These are phyloP conservation scores for Cucurbitaria berberidis DNA, from an alignment of 2,329 filamentous ascomycete genomes.

Conservation along the genomic window DNA sequence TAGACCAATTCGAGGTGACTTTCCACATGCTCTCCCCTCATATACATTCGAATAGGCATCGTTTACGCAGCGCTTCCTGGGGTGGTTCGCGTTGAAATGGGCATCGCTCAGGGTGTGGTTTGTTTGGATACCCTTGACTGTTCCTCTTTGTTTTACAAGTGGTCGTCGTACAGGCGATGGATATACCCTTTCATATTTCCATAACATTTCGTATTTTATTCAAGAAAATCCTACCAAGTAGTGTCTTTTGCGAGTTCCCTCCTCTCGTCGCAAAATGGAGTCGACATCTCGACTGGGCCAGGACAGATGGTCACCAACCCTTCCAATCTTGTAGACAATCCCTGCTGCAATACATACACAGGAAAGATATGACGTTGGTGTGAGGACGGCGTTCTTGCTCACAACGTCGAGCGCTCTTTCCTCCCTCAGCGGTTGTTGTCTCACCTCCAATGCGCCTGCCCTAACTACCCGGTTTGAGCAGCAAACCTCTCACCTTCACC, in stretches of 20 bases:
- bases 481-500: background rate
- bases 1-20: background rate
- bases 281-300: background rate
- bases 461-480: background rate
- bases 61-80: background rate
- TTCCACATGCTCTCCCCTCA: background rate
- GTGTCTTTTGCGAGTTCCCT: background rate
- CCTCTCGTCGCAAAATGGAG: background rate
- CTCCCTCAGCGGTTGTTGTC: constrained; percentile 1
- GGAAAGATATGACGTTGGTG: background rate
- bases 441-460: constrained; percentile 1
- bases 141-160: constrained; percentile 6
- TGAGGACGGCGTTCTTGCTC: background rate
- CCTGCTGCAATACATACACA: no score
- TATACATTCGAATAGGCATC: constrained; percentile 1
- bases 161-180: constrained; percentile 11
- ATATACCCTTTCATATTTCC: constrained; percentile 23
- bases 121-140: constrained; percentile 15
- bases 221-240: background rate
- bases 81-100: background rate
- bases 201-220: constrained; percentile 1
- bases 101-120: background rate
- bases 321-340: background rate
- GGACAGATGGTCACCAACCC: background rate
- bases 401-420: background rate